Evolutionary conservation across 306 rosid genomes (phyloP), one percentile per base, ranked within the genome.

Genomic region (Cucurbita pepo): DNA sequence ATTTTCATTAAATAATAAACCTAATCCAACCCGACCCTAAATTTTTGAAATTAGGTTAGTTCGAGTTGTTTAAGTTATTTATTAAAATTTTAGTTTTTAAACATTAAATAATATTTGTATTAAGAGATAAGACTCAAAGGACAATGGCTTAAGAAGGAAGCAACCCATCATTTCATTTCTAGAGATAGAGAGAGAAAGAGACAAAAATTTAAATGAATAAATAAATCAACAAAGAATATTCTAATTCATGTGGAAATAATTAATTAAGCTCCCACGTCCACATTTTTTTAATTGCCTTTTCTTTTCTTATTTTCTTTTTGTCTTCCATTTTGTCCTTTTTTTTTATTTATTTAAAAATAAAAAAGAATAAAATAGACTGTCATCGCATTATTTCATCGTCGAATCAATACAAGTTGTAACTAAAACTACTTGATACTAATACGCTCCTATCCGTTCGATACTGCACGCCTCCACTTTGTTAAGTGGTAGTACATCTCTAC

Each of bases 111-210:
- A 61, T 37, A 37, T 61, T 61, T 36, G 1, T 7, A 85, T 80
- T 78, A 76, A 83, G 90, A 34, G 69, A 83, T 12, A n/a, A 56
- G 72, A 82, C 64, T 19, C 34, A 80, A 73, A 43, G 58, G 75
- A 82, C 79, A 85, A 75, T 91, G 90, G 92, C 95, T 85, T 87
- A 84, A 86, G 91, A 81, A 81, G 85, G 92, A 88, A 91, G 90
- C 91, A 88, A 61, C 80, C 86, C 84, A 84, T 84, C 87, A 16
- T 62, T 62, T 40, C 66, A 69, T 79, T 91, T 86, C 81, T 71
- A 61, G 71, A 50, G 56, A 74, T 71, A 69, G 84, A 82, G 64
- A 81, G 88, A 81, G 85, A 79, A 78, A 85, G 79, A 37, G 79
- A 72, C 77, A 69, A 36, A 52, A 52, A 72, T 75, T 79, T 77